Evolutionary conservation across 1,139 yeast species (phyloP), one percentile per base, ranked within the genome.

Genomic region (Candida sojae): DNA sequence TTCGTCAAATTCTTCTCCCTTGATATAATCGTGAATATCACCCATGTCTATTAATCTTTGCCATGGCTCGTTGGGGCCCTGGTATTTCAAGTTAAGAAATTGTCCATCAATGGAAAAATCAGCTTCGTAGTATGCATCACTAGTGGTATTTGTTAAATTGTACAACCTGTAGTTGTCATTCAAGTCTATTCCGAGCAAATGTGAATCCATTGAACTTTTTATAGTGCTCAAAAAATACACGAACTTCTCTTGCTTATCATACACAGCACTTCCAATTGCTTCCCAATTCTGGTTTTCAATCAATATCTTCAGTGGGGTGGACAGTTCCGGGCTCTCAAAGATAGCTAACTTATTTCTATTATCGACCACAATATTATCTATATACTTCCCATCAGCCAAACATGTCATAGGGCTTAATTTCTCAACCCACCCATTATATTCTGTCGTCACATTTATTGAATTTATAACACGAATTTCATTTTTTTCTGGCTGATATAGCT

Each of bases 271-370:
- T n/a, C 39, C 31, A 10, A 35, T 38, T 7, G 33, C 38, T 17
- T 44, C 49, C 45, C 40, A 42, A 13, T 42, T 40, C 1, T 86
- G 84, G 6, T 81, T 77, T 26, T 70, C 77, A 31, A 77, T 74
- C 35, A 90, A 63, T 12, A 83, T 52, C 42, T 66, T 71, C 37
- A 41, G 39, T 8, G 54, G 49, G 2, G 36, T n/a, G 6, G 63
- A 62, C 5, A 88, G 86, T 6, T 64, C 63, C 0, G 66, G 46
- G 1, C 83, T 58, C 6, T 82, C 73, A 59, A 84, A 92, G 53
- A 80, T 78, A 0, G 85, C 96, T 42, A 93, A 65, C 58, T 89
- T 96, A 48, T 81, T 82, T 58, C 86, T 85, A 48, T 84, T 77
- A 45, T 62, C 49, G 30, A 77, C 77, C n/a, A 84, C 84, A 9